Percentiles rank a stretch among this genome's conserved stretches.
phyloP scores from a whole-genome alignment of 768 basidiomycete genomes.

The Pluteus cervinus region DNA sequence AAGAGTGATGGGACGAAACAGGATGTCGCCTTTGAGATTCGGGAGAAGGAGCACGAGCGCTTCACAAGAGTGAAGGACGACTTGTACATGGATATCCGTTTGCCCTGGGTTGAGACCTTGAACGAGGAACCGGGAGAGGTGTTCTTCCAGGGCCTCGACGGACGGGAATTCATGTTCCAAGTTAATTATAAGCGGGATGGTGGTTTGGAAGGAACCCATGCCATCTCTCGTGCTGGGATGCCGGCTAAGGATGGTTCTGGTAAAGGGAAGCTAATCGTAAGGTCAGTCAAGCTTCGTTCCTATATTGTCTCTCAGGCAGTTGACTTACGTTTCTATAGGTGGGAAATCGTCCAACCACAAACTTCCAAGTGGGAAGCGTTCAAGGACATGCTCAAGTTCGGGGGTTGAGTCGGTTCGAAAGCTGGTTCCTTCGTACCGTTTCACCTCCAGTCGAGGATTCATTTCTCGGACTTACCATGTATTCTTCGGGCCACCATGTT shows the following conservation, averaged over 20 bases:
- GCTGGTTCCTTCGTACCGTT: constrained; percentile 3
- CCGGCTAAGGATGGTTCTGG: constrained; percentile 4
- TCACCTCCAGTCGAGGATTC: constrained; percentile 6
- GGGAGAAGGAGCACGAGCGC: constrained; percentile 43
- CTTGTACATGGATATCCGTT: constrained; percentile 40
- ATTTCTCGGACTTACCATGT: too few relatives aligned
- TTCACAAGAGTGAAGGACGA: constrained; percentile 47
- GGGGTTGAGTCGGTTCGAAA: constrained; percentile 5
- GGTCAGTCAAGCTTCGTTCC: constrained; percentile 12
- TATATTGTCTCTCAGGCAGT: not conserved
- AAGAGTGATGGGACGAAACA: constrained; percentile 50
- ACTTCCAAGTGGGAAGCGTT: constrained; percentile 13
- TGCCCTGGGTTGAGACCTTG: constrained; percentile 49
- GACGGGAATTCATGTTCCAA: constrained; percentile 37
- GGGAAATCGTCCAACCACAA: constrained; percentile 19
- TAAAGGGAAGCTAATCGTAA: constrained; percentile 18
- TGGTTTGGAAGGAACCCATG: constrained; percentile 39
- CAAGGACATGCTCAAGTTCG: constrained; percentile 15
- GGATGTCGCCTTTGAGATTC: constrained; percentile 54
- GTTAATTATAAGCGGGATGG: constrained; percentile 40
- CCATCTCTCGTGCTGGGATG: constrained; percentile 5
- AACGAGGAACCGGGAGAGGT: constrained; percentile 38
- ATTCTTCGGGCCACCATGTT: too few relatives aligned
- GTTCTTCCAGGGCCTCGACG: constrained; percentile 46
- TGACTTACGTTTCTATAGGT: constrained; percentile 12